These are phyloP conservation scores for Fusarium chlamydosporum DNA, from an alignment of 2,329 filamentous ascomycete species.

Conservation along the genomic window DNA sequence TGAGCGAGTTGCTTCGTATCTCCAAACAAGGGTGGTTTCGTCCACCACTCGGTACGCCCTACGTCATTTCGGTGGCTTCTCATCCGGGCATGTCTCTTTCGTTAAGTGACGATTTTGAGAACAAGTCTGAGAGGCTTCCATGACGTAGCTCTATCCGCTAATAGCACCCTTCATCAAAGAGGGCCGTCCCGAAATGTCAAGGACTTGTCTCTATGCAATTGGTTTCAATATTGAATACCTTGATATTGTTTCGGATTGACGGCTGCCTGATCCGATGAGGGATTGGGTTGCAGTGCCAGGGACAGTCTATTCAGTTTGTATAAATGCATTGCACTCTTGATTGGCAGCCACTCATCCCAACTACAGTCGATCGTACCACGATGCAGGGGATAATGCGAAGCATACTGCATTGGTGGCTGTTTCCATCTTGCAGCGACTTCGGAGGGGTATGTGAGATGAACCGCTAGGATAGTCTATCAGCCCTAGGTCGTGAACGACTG, in stretches of 20 bases:
- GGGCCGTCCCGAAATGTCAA: background rate
- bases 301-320: constrained; percentile 21
- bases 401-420: constrained; percentile 24
- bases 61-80: constrained; percentile 14
- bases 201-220: constrained; percentile 9
- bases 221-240: background rate
- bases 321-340: constrained; percentile 13
- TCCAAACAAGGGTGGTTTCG: constrained; percentile 4
- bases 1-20: constrained; percentile 18
- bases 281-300: constrained; percentile 40
- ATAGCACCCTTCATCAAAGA: background rate
- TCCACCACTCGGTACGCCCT: background rate
- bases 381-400: constrained; percentile 40
- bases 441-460: constrained; percentile 17
- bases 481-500: constrained; percentile 4
- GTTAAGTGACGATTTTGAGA: constrained; percentile 7
- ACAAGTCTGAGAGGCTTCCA: background rate
- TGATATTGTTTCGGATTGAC: constrained; percentile 29
- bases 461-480: constrained; percentile 6
- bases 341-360: constrained; percentile 21
- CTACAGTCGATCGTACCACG: constrained; percentile 28
- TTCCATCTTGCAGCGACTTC: constrained; percentile 27
- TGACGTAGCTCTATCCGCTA: constrained; percentile 12
- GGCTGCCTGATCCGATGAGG: constrained; percentile 32
- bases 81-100: constrained; percentile 6